Evolutionary conservation across 495 filamentous ascomycete genomes (phyloP), one percentile per base, ranked within the genome.

Genomic region (Staphylotrichum tortipilum): DNA sequence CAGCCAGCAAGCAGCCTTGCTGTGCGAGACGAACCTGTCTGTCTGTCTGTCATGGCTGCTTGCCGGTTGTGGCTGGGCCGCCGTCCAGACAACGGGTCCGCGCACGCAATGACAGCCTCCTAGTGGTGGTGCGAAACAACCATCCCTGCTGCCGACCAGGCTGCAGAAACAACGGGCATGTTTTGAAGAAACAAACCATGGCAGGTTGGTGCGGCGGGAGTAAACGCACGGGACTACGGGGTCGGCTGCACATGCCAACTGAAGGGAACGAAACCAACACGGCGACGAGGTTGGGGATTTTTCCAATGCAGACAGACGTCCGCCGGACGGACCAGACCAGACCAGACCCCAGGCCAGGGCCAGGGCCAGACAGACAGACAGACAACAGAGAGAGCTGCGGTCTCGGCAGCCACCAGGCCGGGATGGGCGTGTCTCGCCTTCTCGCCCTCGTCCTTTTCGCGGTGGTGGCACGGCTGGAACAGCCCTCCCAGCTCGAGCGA

Each of bases 11-110:
- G 6, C 26, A 28, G n/a, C n/a, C n/a, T n/a, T n/a, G n/a, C n/a
- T n/a, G n/a, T n/a, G n/a, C n/a, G n/a, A n/a, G n/a, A n/a, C n/a
- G n/a, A n/a, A n/a, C n/a, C n/a, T n/a, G n/a, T n/a, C n/a, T 28
- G 6, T 5, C 10, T 28, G 26, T 28, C 10, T 10, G 26, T 28
- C 26, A 28, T 28, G 26, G 10, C 26, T 5, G 10, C 6, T 5
- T 7, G 26, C 26, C 62, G 55, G 48, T 42, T 52, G 19, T 52
- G 44, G 53, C 58, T 50, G 48, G 50, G 29, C 40, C 47, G 44
- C 31, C n/a, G n/a, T n/a, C 33, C 12, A 33, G 30, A 35, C 11
- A 38, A 29, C 21, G 9, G 24, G 39, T 30, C 33, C 31, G 29
- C 14, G 44, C 34, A 40, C n/a, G 23, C 28, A 45, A 45, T 37